phyloP scores from a whole-genome alignment of 1,284 basidiomycete species.

The Heterobasidion annosum region DNA sequence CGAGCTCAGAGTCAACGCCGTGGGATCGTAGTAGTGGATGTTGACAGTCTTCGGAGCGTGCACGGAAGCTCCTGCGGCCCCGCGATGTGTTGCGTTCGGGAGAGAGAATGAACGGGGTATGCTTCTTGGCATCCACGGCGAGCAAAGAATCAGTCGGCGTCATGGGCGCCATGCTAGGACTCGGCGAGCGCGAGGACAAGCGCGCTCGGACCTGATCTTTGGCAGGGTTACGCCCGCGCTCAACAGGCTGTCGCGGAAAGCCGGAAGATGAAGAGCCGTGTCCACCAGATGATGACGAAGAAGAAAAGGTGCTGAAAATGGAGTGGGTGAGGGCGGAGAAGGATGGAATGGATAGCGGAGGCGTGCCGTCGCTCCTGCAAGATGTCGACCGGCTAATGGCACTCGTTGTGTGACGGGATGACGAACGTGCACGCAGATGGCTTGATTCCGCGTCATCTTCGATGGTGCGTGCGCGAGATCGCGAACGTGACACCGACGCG shows the following conservation, averaged over 20 bases:
- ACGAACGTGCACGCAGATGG: constrained; percentile 7
- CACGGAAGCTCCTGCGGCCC: background rate
- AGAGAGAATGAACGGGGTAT: background rate
- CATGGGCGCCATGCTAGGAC: constrained; percentile 27
- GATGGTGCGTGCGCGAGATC: no score
- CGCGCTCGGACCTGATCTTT: background rate
- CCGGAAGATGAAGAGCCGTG: background rate
- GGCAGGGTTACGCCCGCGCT: background rate
- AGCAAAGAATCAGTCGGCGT: constrained; percentile 20
- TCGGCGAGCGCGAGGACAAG: constrained; percentile 25
- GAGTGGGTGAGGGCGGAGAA: no score
- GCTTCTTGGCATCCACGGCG: background rate
- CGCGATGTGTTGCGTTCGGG: background rate
- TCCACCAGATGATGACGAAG: no score
- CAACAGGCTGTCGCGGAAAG: background rate
- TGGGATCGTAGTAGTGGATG: background rate
- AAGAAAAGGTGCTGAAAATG: no score
- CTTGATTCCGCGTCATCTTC: constrained; percentile 6
- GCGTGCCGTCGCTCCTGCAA: background rate
- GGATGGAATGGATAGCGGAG: no score
- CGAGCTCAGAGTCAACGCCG: background rate
- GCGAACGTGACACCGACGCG: background rate
- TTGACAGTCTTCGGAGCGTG: background rate
- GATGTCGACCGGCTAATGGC: background rate
- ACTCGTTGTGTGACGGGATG: constrained; percentile 13